These are phyloP conservation scores for Globisporangium ultimum DNA, from an alignment of 352 stramenopile species.

Conservation along the genomic window DNA sequence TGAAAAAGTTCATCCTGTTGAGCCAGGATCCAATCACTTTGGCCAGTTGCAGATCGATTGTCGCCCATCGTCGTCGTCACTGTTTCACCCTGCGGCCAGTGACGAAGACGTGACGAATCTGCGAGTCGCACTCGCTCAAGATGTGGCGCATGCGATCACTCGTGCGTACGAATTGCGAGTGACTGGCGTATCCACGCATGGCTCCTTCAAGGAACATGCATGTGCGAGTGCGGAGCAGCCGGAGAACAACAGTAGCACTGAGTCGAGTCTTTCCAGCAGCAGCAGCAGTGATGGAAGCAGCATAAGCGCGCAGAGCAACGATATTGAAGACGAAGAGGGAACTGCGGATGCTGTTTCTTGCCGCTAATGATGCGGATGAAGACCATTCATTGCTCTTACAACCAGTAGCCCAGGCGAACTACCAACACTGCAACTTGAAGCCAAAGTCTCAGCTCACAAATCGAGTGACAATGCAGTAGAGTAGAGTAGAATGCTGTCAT, in stretches of 20 bases:
- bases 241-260: slow-evolving; percentile 29
- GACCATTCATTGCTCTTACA: no score
- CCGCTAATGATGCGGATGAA: no score
- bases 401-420: no score
- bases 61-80: not conserved
- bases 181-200: not conserved
- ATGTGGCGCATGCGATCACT: slow-evolving; percentile 40
- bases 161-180: slow-evolving; percentile 25
- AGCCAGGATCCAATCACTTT: not conserved
- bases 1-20: not conserved
- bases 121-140: slow-evolving; percentile 30
- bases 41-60: slow-evolving; percentile 20
- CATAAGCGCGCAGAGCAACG: slow-evolving; percentile 18
- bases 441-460: no score
- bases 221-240: slow-evolving; percentile 17
- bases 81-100: not conserved
- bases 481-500: no score
- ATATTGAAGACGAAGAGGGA: slow-evolving; percentile 19
- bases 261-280: slow-evolving; percentile 3
- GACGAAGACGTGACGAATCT: slow-evolving; percentile 16
- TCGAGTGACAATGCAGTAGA: no score
- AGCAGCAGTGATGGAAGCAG: slow-evolving; percentile 1
- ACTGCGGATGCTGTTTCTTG: not conserved
- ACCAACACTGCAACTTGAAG: no score
- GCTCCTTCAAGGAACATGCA: not conserved